These are phyloP conservation scores for Trypanosoma grayi DNA, from an alignment of 208 protist genomes.

Conservation along the genomic window DNA sequence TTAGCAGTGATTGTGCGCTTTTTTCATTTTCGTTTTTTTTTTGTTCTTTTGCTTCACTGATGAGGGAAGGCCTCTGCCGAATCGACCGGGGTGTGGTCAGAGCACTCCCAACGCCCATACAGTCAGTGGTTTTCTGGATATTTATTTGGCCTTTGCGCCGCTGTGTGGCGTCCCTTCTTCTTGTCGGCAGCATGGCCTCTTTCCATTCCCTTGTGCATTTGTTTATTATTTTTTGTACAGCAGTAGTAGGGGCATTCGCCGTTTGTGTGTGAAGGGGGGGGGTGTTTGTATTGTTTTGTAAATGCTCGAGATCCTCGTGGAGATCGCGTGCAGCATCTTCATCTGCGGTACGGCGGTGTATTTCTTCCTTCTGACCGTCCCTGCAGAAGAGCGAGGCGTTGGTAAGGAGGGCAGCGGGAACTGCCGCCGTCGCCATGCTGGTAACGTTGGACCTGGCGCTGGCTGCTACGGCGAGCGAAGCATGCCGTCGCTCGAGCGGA, in stretches of 20 bases:
- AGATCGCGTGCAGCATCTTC: conserved; percentile 58
- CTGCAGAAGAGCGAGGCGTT: conserved; percentile 35
- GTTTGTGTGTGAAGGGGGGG: too few relatives aligned
- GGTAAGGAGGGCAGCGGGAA: conserved; percentile 1
- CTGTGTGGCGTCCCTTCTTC: too few relatives aligned
- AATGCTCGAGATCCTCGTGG: conserved; percentile 59
- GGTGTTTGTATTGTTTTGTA: not conserved
- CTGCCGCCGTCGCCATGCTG: not conserved
- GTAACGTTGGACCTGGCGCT: not conserved
- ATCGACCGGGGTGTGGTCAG: too few relatives aligned
- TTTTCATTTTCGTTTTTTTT: conserved; percentile 2
- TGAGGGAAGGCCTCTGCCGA: not conserved
- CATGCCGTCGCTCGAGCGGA: conserved; percentile 6
- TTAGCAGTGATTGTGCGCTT: conserved; percentile 2
- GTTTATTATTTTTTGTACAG: not conserved
- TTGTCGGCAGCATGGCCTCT: too few relatives aligned
- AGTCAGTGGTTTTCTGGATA: too few relatives aligned
- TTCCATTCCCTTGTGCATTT: too few relatives aligned
- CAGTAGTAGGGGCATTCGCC: not conserved
- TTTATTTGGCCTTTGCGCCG: too few relatives aligned
- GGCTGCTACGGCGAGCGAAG: not conserved
- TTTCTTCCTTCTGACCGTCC: conserved; percentile 63
- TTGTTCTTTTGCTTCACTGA: not conserved
- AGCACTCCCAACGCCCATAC: too few relatives aligned
- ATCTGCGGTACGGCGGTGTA: conserved; percentile 52